Percentiles rank a stretch among this genome's conserved stretches.
Evolutionary conservation across 2,329 filamentous ascomycete genomes (phyloP).

Genomic region (Huntiella savannae): DNA sequence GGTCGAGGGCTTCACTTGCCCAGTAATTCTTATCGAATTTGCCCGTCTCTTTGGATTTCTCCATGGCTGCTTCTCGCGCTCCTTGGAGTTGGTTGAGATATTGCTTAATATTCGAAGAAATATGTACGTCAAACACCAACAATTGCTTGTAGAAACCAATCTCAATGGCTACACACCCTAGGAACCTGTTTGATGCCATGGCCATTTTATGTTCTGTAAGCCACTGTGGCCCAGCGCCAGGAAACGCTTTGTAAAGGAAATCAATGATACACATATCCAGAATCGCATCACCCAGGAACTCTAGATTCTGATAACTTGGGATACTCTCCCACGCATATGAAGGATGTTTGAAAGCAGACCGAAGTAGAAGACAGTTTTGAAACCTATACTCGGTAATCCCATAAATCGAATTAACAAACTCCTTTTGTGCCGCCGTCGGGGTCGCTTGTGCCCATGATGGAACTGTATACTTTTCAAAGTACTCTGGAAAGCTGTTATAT

Average conservation of each 20-base stretch:
- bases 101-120: conserved; percentile 14
- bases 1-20: conserved; percentile 35
- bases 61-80: conserved; percentile 16
- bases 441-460: conserved; percentile 50
- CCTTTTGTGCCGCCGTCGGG: conserved; percentile 45
- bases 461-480: conserved; percentile 46
- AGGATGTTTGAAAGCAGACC: conserved; percentile 75
- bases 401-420: conserved; percentile 47
- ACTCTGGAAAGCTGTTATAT: conserved; percentile 53
- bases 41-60: conserved; percentile 20
- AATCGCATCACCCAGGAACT: conserved; percentile 79
- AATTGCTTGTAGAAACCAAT: conserved; percentile 63
- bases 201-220: conserved; percentile 97
- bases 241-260: conserved; percentile 59
- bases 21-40: conserved; percentile 46
- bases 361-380: conserved; percentile 52
- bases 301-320: conserved; percentile 75
- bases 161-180: conserved; percentile 61
- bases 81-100: conserved; percentile 16
- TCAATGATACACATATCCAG: conserved; percentile 75
- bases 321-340: conserved; percentile 62
- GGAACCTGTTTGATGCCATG: conserved; percentile 95
- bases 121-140: conserved; percentile 28
- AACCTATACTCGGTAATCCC: conserved; percentile 43
- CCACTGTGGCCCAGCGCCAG: conserved; percentile 79